Base-by-base conservation (phyloP, 2,329 filamentous ascomycete species). In the Colletotrichum australisinense region DNA sequence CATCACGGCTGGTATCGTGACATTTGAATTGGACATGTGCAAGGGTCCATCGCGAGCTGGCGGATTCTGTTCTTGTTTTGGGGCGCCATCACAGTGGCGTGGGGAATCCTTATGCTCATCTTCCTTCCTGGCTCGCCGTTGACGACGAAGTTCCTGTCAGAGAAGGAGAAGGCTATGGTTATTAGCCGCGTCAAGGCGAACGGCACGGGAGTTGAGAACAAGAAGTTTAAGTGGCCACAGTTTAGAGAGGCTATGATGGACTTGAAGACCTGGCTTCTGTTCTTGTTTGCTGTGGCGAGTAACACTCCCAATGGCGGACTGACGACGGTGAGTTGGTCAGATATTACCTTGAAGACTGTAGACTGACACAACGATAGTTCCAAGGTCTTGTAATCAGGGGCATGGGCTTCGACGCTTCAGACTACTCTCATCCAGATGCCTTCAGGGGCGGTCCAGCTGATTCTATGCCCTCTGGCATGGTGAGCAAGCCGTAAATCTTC, bases 131-230 rank as follows among this genome's bases (percentile, higher is more conserved):
- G 92, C 78, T 88, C 88, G 77, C 89, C 91, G 73, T 86, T 92
- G 22, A 79, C 85, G 0, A 87, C 87, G 0, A 87, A 87, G 1
- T 70, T 67, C 0, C 5, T 97, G 35, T 92, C 84, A 4, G 88
- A 92, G 64, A 86, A 90, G 59, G 93, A 96, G 76, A 90, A 90
- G 16, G 80, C 90, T 0, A 86, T 94, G 55, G 93, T 92, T 0
- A 84, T 95, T 24, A 93, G 94, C 75, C 88, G 94, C 0, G 89
- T 96, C 5, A 87, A 93, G 0, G 86, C 90, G 32, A 96, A 96
- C 76, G 90, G 94, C 78, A 94, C 94, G 73, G 93, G 94, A 0
- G 91, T 93, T n/a, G 92, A 92, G 2, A 93, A 90, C 75, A 91
- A 91, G 75, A 87, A 93, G 75, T 93, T 92, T 81, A 93, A 93